Conservation (phyloP, 192 early-diverging fungal species). For the Backusella psychrophila region DNA sequence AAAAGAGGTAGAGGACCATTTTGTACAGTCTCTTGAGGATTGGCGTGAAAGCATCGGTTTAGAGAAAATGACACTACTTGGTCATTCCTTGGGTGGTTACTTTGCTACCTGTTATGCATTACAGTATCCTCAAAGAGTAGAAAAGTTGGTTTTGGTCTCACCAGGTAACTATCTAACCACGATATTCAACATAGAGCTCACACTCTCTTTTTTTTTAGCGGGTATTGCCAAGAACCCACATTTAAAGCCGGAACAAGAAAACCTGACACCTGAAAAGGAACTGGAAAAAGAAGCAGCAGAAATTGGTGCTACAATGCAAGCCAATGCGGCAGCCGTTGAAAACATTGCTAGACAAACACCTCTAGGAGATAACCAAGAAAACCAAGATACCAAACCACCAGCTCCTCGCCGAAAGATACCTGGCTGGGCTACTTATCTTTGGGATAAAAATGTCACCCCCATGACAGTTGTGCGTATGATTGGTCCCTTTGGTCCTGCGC, state of each 20-base stretch:
- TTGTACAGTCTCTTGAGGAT: slow-evolving; percentile 89
- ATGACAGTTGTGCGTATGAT: slow-evolving; percentile 72
- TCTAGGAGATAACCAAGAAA: background rate
- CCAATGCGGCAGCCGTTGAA: slow-evolving; percentile 20
- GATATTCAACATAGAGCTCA: background rate
- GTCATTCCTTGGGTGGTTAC: slow-evolving; percentile 88
- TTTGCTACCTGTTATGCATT: slow-evolving; percentile 81
- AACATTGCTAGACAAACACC: background rate
- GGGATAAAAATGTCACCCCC: slow-evolving; percentile 82
- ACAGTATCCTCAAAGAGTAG: slow-evolving; percentile 81
- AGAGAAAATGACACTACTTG: slow-evolving; percentile 81
- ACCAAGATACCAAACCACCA: background rate
- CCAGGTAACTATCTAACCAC: slow-evolving; percentile 48
- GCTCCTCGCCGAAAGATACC: background rate
- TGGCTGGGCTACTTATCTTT: slow-evolving; percentile 50
- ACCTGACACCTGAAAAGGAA: slow-evolving; percentile 13
- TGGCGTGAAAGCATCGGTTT: slow-evolving; percentile 78
- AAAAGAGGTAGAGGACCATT: slow-evolving; percentile 72
- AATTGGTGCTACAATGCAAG: slow-evolving; percentile 26
- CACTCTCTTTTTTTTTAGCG: slow-evolving; percentile 31
- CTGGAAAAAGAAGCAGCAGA: slow-evolving; percentile 31
- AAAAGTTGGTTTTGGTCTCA: slow-evolving; percentile 83
- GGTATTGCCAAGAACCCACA: slow-evolving; percentile 64
- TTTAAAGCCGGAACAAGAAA: slow-evolving; percentile 18
- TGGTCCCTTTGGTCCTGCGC: slow-evolving; percentile 74